Evolutionary conservation across 768 basidiomycete species (phyloP), one percentile per base, ranked within the genome.

Genomic region (Cyathus striatus): DNA sequence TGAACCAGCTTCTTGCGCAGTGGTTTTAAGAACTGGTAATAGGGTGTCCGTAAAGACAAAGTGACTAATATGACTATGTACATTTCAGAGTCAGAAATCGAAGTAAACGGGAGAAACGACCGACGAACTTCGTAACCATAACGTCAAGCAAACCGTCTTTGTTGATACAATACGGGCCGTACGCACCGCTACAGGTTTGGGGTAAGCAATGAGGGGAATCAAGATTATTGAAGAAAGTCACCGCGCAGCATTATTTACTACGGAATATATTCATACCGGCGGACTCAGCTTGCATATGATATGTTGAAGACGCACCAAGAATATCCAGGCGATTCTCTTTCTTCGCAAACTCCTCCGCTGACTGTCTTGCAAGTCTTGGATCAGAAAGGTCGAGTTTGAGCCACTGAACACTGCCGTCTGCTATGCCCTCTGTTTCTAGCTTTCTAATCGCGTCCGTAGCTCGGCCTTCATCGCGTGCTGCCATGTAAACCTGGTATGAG

Each of bases 41-140:
- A 84, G 65, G 3, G 70, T 65, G 17, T 66, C 58, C 6, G 78
- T 82, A 47, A 84, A 70, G 12, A 75, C 68, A 43, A 78, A 78
- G 0, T 71, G 76, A 27, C 73, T 69, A 18, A 84, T 61, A 42
- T 74, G 66, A 39, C 82, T 83, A 12, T 16, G 30, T 16, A 16
- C n/a, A n/a, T n/a, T n/a, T n/a, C n/a, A n/a, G n/a, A n/a, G n/a
- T n/a, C n/a, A n/a, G n/a, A n/a, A n/a, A 43, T 3, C 16, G 23
- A 25, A 6, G n/a, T 26, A 22, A 20, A n/a, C 18, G 13, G 14
- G 10, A 37, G 13, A n/a, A 37, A 37, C 10, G 18, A n/a, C 23
- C 7, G 13, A 45, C 53, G 6, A 12, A 55, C 48, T 52, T 50
- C 2, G 45, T 50, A 12, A 44, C 39, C 47, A 49, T 50, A 12